Conservation (phyloP, 257 asterid genomes). For the Pogostemon cablin region DNA sequence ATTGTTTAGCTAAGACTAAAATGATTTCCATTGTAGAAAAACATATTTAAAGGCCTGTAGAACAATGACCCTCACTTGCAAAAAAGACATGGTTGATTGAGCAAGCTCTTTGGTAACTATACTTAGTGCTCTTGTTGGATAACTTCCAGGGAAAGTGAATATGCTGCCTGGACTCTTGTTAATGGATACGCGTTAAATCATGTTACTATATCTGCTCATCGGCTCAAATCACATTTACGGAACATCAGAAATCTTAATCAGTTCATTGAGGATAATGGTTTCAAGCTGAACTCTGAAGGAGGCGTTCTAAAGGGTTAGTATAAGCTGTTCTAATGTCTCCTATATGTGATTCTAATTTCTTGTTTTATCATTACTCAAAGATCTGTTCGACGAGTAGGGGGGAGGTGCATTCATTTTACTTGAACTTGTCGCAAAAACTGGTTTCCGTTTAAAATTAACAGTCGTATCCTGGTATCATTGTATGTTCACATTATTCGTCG, state of each 20-base stretch:
- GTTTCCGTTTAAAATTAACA: background rate
- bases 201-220: conserved; percentile 83
- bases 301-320: conserved; percentile 84
- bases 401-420: background rate
- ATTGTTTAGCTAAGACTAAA: background rate
- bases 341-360: background rate
- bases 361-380: background rate
- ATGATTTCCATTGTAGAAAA: too few species aligned
- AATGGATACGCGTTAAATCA: conserved; percentile 89
- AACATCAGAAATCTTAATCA: conserved; percentile 61
- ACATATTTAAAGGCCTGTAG: too few species aligned
- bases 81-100: background rate
- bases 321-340: conserved; percentile 8
- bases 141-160: conserved; percentile 85
- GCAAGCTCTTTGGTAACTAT: background rate
- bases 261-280: conserved; percentile 81
- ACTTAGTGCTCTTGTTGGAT: background rate
- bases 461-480: background rate
- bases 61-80: too few species aligned
- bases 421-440: background rate
- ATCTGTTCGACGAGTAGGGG: too few species aligned
- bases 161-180: conserved; percentile 98
- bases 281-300: conserved; percentile 88
- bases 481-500: background rate
- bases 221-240: conserved; percentile 66